A percentile compares a stretch with the other conserved stretches of the same genome.
Conservation (phyloP, 768 basidiomycete genomes). For the Lactifluus volemus region DNA sequence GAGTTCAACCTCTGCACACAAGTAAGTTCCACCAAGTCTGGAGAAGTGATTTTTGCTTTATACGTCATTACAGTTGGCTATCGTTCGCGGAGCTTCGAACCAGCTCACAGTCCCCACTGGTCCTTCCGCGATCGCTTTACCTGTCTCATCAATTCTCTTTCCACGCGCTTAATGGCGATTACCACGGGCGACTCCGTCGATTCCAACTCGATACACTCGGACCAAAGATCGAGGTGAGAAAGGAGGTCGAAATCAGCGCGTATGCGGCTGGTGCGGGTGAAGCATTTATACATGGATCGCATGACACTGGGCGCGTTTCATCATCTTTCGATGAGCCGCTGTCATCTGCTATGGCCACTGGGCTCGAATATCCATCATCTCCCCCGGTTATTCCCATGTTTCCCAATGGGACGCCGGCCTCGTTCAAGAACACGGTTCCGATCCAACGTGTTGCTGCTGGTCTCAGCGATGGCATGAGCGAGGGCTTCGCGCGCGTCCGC, state of each 20-base stretch:
- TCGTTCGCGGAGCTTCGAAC: conserved; percentile 81
- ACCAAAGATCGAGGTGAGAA: conserved; percentile 58
- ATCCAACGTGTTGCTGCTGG: conserved; percentile 45
- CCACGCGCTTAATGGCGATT: conserved; percentile 64
- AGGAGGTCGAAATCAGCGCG: conserved; percentile 59
- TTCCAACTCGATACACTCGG: conserved; percentile 52
- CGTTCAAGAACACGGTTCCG: conserved; percentile 42
- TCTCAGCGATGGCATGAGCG: conserved; percentile 47
- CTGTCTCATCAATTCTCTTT: conserved; percentile 82
- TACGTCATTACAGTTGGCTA: conserved; percentile 41
- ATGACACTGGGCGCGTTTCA: conserved; percentile 35
- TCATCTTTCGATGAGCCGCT: conserved; percentile 75
- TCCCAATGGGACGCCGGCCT: conserved; percentile 55
- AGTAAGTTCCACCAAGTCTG: conserved; percentile 4
- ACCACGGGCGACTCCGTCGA: conserved; percentile 65
- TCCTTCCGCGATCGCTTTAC: conserved; percentile 72
- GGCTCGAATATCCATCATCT: conserved; percentile 41
- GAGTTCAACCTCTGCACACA: not conserved
- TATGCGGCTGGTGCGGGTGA: conserved; percentile 34
- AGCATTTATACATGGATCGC: conserved; percentile 47
- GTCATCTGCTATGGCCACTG: conserved; percentile 59
- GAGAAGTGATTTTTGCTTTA: not conserved
- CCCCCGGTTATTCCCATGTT: conserved; percentile 62
- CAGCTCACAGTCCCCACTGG: conserved; percentile 43
- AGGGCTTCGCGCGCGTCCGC: conserved; percentile 49